These are phyloP conservation scores for Musa itinerans DNA, from an alignment of 176 grass and related monocot genomes.

Conservation along the genomic window DNA sequence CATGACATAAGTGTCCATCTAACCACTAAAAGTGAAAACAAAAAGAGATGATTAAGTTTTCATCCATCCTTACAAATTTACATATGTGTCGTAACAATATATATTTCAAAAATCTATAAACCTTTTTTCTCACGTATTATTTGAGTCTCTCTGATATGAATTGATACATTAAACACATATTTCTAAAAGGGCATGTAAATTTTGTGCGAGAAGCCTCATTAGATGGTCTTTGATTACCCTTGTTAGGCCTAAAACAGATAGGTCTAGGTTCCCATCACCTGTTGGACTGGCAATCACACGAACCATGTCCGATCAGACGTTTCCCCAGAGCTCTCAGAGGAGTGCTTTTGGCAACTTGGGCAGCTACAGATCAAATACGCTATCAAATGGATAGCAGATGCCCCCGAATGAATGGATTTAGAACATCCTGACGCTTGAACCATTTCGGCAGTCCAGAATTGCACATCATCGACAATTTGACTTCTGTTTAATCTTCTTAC, in stretches of 20 bases:
- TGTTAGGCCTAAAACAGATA: too few relatives aligned
- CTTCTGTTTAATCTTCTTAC: not conserved
- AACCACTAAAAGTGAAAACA: not conserved
- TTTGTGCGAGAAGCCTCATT: too few relatives aligned
- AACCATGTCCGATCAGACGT: not conserved
- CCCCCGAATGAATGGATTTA: not conserved
- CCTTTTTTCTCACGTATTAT: too few relatives aligned
- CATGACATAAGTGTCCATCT: not conserved
- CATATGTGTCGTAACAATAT: not conserved
- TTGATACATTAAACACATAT: too few relatives aligned
- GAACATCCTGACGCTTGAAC: too few relatives aligned
- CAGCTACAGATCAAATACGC: not conserved
- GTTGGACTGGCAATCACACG: not conserved
- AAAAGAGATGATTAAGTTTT: not conserved
- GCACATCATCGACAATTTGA: not conserved
- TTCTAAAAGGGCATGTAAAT: too few relatives aligned
- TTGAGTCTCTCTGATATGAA: too few relatives aligned
- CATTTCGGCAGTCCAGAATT: not conserved
- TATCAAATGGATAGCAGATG: not conserved
- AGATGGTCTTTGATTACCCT: too few relatives aligned
- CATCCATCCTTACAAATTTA: not conserved
- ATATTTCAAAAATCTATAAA: too few relatives aligned
- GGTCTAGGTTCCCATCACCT: not conserved
- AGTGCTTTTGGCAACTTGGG: not conserved
- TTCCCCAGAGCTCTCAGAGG: not conserved